phyloP scores from a whole-genome alignment of 345 rosid genomes.

The Streptanthus diversifolius region DNA sequence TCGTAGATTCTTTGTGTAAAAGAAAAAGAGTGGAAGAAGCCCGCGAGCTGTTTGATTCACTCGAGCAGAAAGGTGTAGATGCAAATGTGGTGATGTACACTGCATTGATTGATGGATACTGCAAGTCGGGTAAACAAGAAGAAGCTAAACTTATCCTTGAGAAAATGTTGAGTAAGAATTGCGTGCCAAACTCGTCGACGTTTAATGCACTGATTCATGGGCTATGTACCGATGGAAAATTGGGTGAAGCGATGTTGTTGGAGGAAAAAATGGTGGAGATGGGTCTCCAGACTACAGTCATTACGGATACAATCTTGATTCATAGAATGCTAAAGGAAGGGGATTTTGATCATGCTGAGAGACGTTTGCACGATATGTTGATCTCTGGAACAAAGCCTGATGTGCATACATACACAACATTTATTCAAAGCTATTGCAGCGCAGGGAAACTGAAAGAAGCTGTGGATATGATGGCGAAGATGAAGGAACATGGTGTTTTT shows the following conservation, averaged over 20 bases:
- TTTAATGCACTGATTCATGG: conserved; percentile 78
- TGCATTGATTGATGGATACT: conserved; percentile 75
- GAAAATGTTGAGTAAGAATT: conserved; percentile 53
- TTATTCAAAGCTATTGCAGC: conserved; percentile 64
- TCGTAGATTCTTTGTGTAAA: conserved; percentile 71
- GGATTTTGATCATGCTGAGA: conserved; percentile 54
- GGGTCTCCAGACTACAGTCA: conserved; percentile 52
- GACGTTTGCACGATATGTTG: conserved; percentile 50
- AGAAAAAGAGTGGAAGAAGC: conserved; percentile 70
- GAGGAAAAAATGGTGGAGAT: conserved; percentile 50
- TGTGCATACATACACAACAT: conserved; percentile 61
- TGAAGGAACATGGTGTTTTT: conserved; percentile 55
- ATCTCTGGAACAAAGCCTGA: conserved; percentile 64
- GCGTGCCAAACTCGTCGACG: conserved; percentile 61
- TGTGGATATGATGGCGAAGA: conserved; percentile 55
- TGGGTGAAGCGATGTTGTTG: conserved; percentile 46
- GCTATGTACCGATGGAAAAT: conserved; percentile 52
- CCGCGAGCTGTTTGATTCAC: conserved; percentile 54
- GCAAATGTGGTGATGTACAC: conserved; percentile 82
- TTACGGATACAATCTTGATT: conserved; percentile 73
- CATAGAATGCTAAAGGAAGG: conserved; percentile 55
- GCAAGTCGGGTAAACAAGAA: conserved; percentile 58
- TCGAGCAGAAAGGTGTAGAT: conserved; percentile 57
- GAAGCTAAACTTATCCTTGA: conserved; percentile 55
- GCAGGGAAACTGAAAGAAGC: conserved; percentile 65